Evolutionary conservation across 2,329 filamentous ascomycete genomes (phyloP).

Genomic region (Acephala macrosclerotiorum): DNA sequence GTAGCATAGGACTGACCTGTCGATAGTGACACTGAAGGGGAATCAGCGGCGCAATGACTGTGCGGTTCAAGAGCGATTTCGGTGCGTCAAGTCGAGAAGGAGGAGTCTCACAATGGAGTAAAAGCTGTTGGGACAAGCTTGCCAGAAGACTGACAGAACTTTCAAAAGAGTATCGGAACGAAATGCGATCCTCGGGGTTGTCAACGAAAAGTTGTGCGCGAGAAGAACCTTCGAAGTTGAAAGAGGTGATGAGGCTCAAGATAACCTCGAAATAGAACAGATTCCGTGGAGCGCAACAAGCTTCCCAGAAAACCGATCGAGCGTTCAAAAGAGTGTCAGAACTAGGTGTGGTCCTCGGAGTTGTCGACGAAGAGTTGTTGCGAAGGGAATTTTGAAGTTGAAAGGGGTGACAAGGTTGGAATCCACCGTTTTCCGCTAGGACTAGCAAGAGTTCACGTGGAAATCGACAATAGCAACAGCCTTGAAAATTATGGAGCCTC

Average conservation of each 20-base stretch:
- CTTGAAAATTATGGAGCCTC: neutral
- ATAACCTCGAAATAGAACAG: neutral
- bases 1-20: no score
- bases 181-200: neutral
- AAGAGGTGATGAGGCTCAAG: neutral
- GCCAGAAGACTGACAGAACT: neutral
- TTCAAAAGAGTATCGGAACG: neutral
- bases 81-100: no score
- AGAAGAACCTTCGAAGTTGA: neutral
- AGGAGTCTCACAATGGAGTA: no score
- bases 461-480: neutral
- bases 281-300: neutral
- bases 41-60: no score
- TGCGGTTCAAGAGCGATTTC: no score
- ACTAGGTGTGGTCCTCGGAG: neutral
- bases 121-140: no score
- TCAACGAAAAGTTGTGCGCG: neutral
- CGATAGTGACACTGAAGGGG: no score
- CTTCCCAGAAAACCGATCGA: neutral
- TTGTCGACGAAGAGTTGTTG: neutral
- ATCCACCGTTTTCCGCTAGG: neutral
- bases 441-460: neutral
- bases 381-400: neutral
- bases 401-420: neutral
- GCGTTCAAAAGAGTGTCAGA: neutral